A percentile compares a stretch with the other conserved stretches of the same genome.
Conservation (phyloP, 176 grass and related monocot genomes). For the Aegilops sharonensis region DNA sequence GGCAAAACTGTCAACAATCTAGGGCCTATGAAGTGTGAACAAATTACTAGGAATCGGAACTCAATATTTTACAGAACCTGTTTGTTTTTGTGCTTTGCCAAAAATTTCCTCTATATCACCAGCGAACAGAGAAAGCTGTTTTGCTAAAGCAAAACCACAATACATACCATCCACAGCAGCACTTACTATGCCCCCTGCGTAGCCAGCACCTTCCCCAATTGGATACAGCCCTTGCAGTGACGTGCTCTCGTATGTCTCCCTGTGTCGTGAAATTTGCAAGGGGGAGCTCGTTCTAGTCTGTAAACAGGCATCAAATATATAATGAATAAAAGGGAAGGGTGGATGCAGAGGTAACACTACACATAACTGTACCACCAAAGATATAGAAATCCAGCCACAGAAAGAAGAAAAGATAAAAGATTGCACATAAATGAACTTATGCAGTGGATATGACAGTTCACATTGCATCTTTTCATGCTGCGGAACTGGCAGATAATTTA, state of each 20-base stretch:
- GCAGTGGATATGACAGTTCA: neutral
- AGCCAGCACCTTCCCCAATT: conserved; percentile 90
- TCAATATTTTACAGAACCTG: conserved; percentile 86
- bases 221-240: conserved; percentile 78
- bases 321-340: neutral
- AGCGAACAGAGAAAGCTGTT: conserved; percentile 66
- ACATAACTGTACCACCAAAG: neutral
- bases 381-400: neutral
- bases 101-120: conserved; percentile 68
- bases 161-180: conserved; percentile 95
- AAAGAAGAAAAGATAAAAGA: neutral
- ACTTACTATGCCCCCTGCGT: conserved; percentile 90
- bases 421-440: neutral
- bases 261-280: conserved; percentile 71
- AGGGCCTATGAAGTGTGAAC: too few species aligned
- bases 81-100: conserved; percentile 80
- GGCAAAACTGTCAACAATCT: conserved; percentile 2
- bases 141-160: conserved; percentile 90
- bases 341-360: neutral
- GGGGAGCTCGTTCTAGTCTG: conserved; percentile 97
- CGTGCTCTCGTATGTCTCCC: conserved; percentile 72
- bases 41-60: neutral
- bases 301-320: conserved; percentile 15
- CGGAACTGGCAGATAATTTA: neutral
- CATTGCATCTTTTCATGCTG: neutral